A percentile compares a stretch with the other conserved stretches of the same genome.
phyloP scores from a whole-genome alignment of 768 basidiomycete species.

The Trametopsis cervina region DNA sequence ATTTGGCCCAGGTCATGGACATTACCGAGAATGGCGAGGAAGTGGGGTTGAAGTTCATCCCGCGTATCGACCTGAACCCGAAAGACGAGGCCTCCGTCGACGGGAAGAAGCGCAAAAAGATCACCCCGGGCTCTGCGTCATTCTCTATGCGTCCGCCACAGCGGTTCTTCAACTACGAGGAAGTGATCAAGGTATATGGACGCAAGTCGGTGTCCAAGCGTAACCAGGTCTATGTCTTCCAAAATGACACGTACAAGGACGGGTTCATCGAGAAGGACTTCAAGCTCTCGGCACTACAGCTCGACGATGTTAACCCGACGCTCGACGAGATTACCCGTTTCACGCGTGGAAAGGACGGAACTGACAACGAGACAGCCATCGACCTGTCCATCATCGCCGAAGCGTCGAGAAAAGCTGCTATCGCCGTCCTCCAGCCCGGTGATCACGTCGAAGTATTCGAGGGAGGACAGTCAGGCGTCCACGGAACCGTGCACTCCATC shows the following conservation, averaged over 20 bases:
- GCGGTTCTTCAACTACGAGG: slow-evolving; percentile 90
- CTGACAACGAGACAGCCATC: slow-evolving; percentile 59
- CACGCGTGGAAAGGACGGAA: slow-evolving; percentile 66
- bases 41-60: slow-evolving; percentile 88
- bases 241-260: slow-evolving; percentile 88
- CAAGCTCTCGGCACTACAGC: slow-evolving; percentile 65
- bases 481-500: slow-evolving; percentile 89
- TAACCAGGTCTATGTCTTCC: slow-evolving; percentile 76
- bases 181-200: slow-evolving; percentile 82
- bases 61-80: slow-evolving; percentile 95
- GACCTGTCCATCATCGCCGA: slow-evolving; percentile 91
- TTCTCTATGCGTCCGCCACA: slow-evolving; percentile 78
- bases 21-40: slow-evolving; percentile 91
- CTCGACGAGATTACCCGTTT: slow-evolving; percentile 96
- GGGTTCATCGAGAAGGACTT: slow-evolving; percentile 97
- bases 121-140: slow-evolving; percentile 35
- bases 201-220: slow-evolving; percentile 70
- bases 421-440: slow-evolving; percentile 91
- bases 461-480: slow-evolving; percentile 90
- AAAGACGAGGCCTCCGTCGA: slow-evolving; percentile 66
- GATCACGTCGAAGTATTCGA: slow-evolving; percentile 98
- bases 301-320: slow-evolving; percentile 91
- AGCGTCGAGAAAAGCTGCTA: slow-evolving; percentile 85
- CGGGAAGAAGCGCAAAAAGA: slow-evolving; percentile 76
- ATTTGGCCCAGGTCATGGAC: slow-evolving; percentile 93